Percentiles rank a stretch among this genome's conserved stretches.
Evolutionary conservation across 2,329 filamentous ascomycete genomes (phyloP).

Genomic region (Hirsutella minnesotensis): DNA sequence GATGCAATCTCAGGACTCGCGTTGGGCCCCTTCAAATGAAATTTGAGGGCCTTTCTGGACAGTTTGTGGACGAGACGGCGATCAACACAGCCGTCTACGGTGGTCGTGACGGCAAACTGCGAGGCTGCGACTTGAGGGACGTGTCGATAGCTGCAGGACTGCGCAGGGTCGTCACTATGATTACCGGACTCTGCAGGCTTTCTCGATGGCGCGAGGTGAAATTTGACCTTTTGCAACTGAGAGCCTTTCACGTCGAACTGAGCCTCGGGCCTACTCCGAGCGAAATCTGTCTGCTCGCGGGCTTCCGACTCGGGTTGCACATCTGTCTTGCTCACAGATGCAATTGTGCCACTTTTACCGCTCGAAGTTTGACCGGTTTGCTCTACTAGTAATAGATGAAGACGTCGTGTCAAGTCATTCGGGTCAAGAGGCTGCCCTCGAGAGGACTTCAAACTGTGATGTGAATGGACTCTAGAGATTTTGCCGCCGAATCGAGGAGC

Average conservation of each 20-base stretch:
- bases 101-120: conserved; percentile 43
- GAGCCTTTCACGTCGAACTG: background rate
- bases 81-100: conserved; percentile 26
- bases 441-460: conserved; percentile 8
- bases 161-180: conserved; percentile 6
- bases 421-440: conserved; percentile 33
- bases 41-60: conserved; percentile 28
- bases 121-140: conserved; percentile 41
- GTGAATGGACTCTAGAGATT: background rate
- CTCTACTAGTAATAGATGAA: conserved; percentile 37
- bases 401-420: conserved; percentile 40
- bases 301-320: too few species aligned
- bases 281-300: background rate
- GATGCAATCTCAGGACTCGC: conserved; percentile 8
- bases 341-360: conserved; percentile 18
- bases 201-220: conserved; percentile 2
- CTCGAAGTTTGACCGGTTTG: conserved; percentile 30
- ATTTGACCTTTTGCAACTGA: conserved; percentile 3
- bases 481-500: background rate
- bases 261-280: background rate
- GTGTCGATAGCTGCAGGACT: conserved; percentile 28
- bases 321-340: too few species aligned
- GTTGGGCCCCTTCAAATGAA: conserved; percentile 22
- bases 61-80: conserved; percentile 28
- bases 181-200: conserved; percentile 6